A percentile compares a stretch with the other conserved stretches of the same genome.
Conservation (phyloP, 148 eudicot species). For the Silene conica region DNA sequence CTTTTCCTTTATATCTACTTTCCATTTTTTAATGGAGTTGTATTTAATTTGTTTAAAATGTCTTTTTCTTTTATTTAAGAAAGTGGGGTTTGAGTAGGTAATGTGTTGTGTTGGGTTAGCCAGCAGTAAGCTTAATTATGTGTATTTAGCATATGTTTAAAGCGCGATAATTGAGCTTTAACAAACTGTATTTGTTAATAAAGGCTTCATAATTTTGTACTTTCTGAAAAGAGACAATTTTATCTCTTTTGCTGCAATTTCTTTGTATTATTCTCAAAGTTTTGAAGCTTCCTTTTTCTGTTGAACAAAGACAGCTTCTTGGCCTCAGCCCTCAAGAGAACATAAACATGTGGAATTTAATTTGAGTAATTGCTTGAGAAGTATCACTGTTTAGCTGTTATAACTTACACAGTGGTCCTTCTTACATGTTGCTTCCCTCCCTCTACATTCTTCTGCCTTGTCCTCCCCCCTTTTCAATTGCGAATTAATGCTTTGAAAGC, state of each 20-base stretch:
- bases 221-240: neutral
- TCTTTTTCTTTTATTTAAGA: neutral
- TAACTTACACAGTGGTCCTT: slow-evolving; percentile 11
- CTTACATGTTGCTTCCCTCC: neutral
- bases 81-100: slow-evolving; percentile 8
- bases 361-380: slow-evolving; percentile 9
- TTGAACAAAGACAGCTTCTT: slow-evolving; percentile 12
- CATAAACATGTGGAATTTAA: slow-evolving; percentile 15
- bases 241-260: neutral
- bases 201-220: slow-evolving; percentile 12
- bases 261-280: neutral
- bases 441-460: neutral
- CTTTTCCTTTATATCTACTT: neutral
- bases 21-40: neutral
- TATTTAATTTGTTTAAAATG: neutral
- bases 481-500: slow-evolving; percentile 8
- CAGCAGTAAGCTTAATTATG: slow-evolving; percentile 12
- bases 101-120: slow-evolving; percentile 6
- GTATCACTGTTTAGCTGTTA: slow-evolving; percentile 4
- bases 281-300: neutral
- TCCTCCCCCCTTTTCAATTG: neutral
- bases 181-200: slow-evolving; percentile 5
- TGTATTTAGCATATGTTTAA: slow-evolving; percentile 10
- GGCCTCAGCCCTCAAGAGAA: neutral
- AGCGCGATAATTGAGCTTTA: slow-evolving; percentile 10